These are phyloP conservation scores for Claviceps maximensis DNA, from an alignment of 2,329 filamentous ascomycete species.

Conservation along the genomic window DNA sequence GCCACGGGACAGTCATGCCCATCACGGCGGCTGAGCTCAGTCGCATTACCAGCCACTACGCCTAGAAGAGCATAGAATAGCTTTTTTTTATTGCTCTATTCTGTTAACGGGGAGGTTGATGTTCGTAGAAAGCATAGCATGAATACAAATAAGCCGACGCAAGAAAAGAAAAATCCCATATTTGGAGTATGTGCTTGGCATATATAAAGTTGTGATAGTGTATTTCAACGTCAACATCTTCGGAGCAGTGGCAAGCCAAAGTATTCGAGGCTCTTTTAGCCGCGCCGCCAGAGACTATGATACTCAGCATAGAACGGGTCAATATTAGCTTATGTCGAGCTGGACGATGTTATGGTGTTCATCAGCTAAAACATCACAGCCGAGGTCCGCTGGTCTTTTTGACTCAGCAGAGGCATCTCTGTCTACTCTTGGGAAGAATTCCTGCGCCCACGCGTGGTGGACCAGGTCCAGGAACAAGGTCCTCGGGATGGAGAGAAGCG, in stretches of 20 bases:
- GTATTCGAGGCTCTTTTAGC: no score
- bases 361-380: no score
- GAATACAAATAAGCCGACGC: neutral
- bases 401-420: neutral
- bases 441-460: neutral
- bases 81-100: no score
- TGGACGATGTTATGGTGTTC: no score
- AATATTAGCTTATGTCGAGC: no score
- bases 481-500: no score
- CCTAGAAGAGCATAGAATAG: neutral
- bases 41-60: neutral
- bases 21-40: neutral
- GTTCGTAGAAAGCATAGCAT: no score
- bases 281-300: no score
- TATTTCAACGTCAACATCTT: neutral
- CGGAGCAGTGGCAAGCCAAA: no score
- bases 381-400: neutral
- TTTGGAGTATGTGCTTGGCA: neutral
- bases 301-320: no score
- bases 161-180: neutral
- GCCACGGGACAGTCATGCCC: slow-evolving; percentile 2
- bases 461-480: neutral
- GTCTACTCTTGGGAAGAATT: neutral
- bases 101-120: no score
- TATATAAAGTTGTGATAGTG: neutral